phyloP scores from a whole-genome alignment of 2,329 filamentous ascomycete species.

The Fusarium kyushuense region DNA sequence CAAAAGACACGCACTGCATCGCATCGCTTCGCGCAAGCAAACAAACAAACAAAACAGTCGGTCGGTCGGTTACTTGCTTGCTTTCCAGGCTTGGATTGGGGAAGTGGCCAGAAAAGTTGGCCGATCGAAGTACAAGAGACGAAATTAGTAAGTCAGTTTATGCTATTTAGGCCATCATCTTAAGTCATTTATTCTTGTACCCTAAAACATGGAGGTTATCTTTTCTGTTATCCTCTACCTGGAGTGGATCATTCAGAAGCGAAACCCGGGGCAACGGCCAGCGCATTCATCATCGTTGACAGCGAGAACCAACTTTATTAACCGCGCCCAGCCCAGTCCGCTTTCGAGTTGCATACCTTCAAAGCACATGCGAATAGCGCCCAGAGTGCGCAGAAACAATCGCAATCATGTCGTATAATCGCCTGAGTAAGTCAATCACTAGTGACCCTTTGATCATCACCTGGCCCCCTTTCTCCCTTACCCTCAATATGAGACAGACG shows the following conservation, averaged over 20 bases:
- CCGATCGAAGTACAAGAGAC: too few relatives aligned
- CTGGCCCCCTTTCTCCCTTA: conserved; percentile 36
- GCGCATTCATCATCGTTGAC: conserved; percentile 16
- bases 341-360: neutral
- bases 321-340: neutral
- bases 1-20: neutral
- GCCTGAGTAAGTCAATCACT: conserved; percentile 68
- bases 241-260: neutral
- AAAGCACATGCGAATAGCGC: conserved; percentile 30
- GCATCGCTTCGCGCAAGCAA: conserved; percentile 19
- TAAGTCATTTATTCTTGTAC: too few relatives aligned
- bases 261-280: conserved; percentile 46
- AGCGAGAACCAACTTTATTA: neutral
- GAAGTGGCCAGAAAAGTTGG: too few relatives aligned
- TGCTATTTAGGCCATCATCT: too few relatives aligned
- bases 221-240: too few relatives aligned
- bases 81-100: neutral
- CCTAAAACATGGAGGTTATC: too few relatives aligned
- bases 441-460: conserved; percentile 31
- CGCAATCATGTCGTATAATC: conserved; percentile 77
- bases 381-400: conserved; percentile 42
- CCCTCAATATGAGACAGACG: conserved; percentile 37
- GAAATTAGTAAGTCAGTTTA: too few relatives aligned
- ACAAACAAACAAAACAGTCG: conserved; percentile 10
- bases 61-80: conserved; percentile 8